A percentile compares a stretch with the other conserved stretches of the same genome.
These are phyloP conservation scores for Shiraia bambusicola DNA, from an alignment of 2,329 filamentous ascomycete species.

Conservation along the genomic window DNA sequence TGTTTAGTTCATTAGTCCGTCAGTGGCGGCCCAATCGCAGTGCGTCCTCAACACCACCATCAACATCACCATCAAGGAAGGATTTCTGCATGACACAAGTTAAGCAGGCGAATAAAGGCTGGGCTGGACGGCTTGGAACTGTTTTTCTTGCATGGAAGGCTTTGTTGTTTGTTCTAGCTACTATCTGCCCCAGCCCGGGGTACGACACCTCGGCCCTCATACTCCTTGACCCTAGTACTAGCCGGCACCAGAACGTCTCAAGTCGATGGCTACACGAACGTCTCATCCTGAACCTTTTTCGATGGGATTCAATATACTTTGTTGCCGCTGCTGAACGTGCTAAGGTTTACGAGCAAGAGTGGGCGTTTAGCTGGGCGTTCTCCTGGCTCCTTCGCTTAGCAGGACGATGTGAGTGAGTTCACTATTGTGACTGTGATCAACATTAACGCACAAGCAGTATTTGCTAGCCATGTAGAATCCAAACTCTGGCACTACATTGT, in stretches of 20 bases:
- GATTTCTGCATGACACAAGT: constrained; percentile 1
- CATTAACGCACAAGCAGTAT: constrained; percentile 42
- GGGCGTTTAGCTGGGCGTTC: constrained; percentile 71
- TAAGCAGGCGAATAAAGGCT: background rate
- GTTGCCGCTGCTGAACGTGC: constrained; percentile 62
- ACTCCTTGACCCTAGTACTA: constrained; percentile 41
- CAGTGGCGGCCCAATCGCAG: constrained; percentile 13
- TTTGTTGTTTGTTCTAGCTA: constrained; percentile 63
- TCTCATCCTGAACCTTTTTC: constrained; percentile 61
- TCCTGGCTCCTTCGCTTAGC: constrained; percentile 48
- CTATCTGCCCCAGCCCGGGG: constrained; percentile 58
- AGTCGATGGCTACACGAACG: constrained; percentile 24
- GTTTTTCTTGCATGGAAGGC: constrained; percentile 67
- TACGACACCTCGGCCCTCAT: constrained; percentile 78
- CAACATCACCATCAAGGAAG: constrained; percentile 2
- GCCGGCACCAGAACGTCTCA: constrained; percentile 21
- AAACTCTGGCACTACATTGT: constrained; percentile 43
- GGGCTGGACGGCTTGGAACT: constrained; percentile 10
- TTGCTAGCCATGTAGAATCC: constrained; percentile 12
- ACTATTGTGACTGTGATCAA: constrained; percentile 1
- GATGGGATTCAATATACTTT: constrained; percentile 84
- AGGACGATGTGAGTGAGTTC: constrained; percentile 43
- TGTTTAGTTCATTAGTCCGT: no score
- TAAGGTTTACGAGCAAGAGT: constrained; percentile 78
- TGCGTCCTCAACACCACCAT: constrained; percentile 2